Evolutionary conservation across 768 basidiomycete genomes (phyloP).

Genomic region (Mycena epipterygia): DNA sequence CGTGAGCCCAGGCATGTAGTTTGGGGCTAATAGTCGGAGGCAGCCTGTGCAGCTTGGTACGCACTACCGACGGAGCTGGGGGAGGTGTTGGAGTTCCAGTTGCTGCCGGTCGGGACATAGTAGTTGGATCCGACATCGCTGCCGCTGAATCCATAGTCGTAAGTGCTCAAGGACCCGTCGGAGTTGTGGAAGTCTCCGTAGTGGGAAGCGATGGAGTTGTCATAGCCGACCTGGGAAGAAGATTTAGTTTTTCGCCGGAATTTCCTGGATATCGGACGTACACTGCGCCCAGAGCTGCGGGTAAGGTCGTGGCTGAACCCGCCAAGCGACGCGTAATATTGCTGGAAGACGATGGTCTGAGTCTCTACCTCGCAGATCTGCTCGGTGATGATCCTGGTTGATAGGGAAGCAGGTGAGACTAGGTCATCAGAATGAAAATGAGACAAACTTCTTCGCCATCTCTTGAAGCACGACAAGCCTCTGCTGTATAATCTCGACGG

Average conservation of each 20-base stretch:
- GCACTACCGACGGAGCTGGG: slow-evolving; percentile 42
- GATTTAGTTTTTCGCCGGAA: not conserved
- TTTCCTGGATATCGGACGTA: not conserved
- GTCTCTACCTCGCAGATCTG: too few species aligned
- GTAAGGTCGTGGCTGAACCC: too few species aligned
- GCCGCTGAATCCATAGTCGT: slow-evolving; percentile 51
- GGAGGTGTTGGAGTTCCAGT: slow-evolving; percentile 46
- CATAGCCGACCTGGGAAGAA: slow-evolving; percentile 46
- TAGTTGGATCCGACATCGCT: slow-evolving; percentile 44
- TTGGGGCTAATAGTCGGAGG: slow-evolving; percentile 27
- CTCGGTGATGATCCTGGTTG: slow-evolving; percentile 32
- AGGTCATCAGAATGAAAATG: too few species aligned
- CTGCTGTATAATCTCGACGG: too few species aligned
- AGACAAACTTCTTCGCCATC: too few species aligned
- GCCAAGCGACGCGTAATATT: too few species aligned
- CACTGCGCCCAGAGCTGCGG: slow-evolving; percentile 43
- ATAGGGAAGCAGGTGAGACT: slow-evolving; percentile 36
- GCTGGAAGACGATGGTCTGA: too few species aligned
- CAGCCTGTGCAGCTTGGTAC: slow-evolving; percentile 34
- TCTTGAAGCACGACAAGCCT: too few species aligned
- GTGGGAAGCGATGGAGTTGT: slow-evolving; percentile 46
- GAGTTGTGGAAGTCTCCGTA: slow-evolving; percentile 44
- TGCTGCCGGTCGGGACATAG: slow-evolving; percentile 42
- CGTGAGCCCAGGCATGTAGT: too few species aligned
- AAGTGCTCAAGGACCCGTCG: slow-evolving; percentile 46